Base-by-base conservation (phyloP, 2,329 filamentous ascomycete genomes). In the Pseudocercospora fuligena region DNA sequence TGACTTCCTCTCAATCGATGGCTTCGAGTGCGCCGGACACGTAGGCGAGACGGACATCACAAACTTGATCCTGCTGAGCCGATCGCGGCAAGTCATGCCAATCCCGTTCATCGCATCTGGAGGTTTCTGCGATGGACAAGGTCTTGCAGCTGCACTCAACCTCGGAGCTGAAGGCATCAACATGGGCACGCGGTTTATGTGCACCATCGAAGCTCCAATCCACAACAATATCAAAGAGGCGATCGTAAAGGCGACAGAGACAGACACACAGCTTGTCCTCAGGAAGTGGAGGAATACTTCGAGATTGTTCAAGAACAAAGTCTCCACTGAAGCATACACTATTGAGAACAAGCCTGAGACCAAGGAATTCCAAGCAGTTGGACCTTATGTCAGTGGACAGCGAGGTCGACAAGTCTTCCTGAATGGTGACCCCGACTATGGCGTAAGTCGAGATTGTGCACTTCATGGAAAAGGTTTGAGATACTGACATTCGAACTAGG, bases 141-240 rank as follows among this genome's bases (percentile, higher is more conserved):
- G 95, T 3, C 86, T 99, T 21, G 95, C 95, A 0, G 95, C 94
- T 1, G 95, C 95, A 7, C 84, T 99, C 73, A 90, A 90, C 47
- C 86, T 99, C 12, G 95, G 95, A 40, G 95, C 95, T 0, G 92
- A 92, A 78, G 95, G 95, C 69, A 90, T 98, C 82, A 99, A 99
- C 82, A 99, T 99, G 95, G 95, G 95, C 65, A 99, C 95, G 9
- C 86, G 95, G 49, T 99, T 98, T 84, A 96, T 99, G 92, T 94
- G 91, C 83, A 98, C 95, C 0, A 85, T 94, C 53, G 95, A 98
- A 81, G 90, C 94, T 16, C 95, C 95, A 0, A 92, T 99, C 70
- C 95, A 99, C 82, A 79, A 88, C 58, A 97, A 97, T 73, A 93
- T 99, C 83, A 99, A 99, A 86, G 86, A 96, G 79, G 86, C 91